Evolutionary conservation across 352 stramenopile species (phyloP).

Genomic region (Aphanomyces astaci): DNA sequence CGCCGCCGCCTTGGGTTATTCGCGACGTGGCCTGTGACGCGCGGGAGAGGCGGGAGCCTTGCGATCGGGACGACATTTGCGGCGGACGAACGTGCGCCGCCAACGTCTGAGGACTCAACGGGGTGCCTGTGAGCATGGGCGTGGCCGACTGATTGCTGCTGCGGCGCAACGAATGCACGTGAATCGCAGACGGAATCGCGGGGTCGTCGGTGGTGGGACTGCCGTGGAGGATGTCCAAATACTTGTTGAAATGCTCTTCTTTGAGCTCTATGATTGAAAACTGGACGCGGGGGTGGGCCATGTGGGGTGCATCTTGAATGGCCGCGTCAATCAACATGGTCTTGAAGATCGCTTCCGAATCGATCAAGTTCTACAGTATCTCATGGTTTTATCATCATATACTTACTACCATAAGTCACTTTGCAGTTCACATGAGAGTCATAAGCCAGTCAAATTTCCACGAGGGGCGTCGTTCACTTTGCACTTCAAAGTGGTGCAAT

Average conservation of each 20-base stretch:
- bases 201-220: background rate
- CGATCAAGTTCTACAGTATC: conserved; percentile 35
- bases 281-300: conserved; percentile 51
- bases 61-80: background rate
- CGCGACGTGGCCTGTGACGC: background rate
- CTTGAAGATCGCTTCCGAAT: conserved; percentile 83
- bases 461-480: no score
- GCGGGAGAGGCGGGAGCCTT: background rate
- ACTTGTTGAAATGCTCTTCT: conserved; percentile 78
- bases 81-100: background rate
- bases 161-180: background rate
- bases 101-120: background rate
- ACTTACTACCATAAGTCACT: no score
- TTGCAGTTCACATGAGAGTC: no score
- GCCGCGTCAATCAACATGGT: conserved; percentile 73
- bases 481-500: no score
- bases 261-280: conserved; percentile 84
- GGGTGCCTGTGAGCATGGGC: background rate
- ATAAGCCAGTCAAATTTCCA: no score
- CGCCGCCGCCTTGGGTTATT: background rate
- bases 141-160: conserved; percentile 1
- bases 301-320: conserved; percentile 9
- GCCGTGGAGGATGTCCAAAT: conserved; percentile 49
- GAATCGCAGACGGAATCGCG: background rate
- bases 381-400: no score